These are phyloP conservation scores for Globisporangium lucens DNA, from an alignment of 352 stramenopile genomes.

Conservation along the genomic window DNA sequence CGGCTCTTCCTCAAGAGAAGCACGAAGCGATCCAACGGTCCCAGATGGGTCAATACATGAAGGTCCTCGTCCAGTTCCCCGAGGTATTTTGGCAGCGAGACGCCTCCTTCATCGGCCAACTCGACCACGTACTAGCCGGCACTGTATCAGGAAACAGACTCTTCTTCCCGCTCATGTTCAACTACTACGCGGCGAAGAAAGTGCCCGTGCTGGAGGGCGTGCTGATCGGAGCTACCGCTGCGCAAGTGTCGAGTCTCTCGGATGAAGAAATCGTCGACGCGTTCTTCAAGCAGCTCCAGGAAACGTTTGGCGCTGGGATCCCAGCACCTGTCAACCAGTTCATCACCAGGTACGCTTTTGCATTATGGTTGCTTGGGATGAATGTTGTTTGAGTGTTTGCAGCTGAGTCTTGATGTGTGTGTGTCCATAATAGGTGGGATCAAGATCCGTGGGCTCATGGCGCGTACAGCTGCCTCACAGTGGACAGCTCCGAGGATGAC, in stretches of 20 bases:
- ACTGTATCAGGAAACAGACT: not conserved
- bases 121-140: conserved; percentile 12
- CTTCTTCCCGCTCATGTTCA: conserved; percentile 60
- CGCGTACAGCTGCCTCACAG: conserved; percentile 60
- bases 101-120: conserved; percentile 41
- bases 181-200: conserved; percentile 51
- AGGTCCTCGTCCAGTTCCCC: conserved; percentile 67
- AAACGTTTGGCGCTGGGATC: conserved; percentile 39
- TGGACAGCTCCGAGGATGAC: conserved; percentile 59
- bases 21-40: conserved; percentile 40
- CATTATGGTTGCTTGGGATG: not conserved
- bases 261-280: conserved; percentile 42
- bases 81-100: conserved; percentile 56
- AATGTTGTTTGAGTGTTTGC: not conserved
- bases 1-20: conserved; percentile 41
- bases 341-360: conserved; percentile 37
- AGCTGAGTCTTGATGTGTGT: conserved; percentile 1
- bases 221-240: conserved; percentile 40
- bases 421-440: conserved; percentile 40
- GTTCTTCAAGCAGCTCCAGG: conserved; percentile 42
- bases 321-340: conserved; percentile 38
- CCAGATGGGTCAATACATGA: conserved; percentile 73
- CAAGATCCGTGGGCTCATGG: conserved; percentile 50
- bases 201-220: conserved; percentile 56
- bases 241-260: conserved; percentile 34